These are phyloP conservation scores for Camelina sativa DNA, from an alignment of 345 rosid genomes.

Conservation along the genomic window DNA sequence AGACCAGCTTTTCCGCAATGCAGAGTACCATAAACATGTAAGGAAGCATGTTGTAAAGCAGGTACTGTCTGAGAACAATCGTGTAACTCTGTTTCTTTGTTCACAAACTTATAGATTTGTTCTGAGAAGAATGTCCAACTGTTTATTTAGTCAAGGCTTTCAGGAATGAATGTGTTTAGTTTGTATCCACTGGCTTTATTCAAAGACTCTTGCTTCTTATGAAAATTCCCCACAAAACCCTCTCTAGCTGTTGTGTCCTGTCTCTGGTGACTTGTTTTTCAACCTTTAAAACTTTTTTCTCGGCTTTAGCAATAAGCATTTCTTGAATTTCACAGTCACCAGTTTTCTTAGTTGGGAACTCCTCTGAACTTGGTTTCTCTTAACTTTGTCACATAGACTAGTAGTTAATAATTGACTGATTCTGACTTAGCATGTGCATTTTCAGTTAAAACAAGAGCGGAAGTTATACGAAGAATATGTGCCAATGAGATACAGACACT, in stretches of 20 bases:
- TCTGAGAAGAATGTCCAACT: constrained; percentile 7
- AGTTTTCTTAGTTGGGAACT: not conserved
- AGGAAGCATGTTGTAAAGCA: constrained; percentile 83
- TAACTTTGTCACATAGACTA: not conserved
- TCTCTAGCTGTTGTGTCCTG: not conserved
- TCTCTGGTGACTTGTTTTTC: not conserved
- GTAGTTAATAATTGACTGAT: not conserved
- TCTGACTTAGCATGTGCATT: constrained; percentile 20
- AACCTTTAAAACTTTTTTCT: not conserved
- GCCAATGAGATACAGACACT: constrained; percentile 86
- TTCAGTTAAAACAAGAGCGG: constrained; percentile 74
- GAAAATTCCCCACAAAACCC: not conserved
- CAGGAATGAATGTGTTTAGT: not conserved
- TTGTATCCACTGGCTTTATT: not conserved
- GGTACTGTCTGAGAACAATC: constrained; percentile 53
- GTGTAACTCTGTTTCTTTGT: constrained; percentile 21
- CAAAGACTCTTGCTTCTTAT: constrained; percentile 1
- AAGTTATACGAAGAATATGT: constrained; percentile 83
- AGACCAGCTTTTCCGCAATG: constrained; percentile 83
- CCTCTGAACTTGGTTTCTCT: not conserved
- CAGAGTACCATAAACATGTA: constrained; percentile 81
- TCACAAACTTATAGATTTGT: not conserved
- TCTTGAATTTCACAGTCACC: not conserved
- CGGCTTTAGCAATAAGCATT: constrained; percentile 8
- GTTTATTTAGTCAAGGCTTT: not conserved